phyloP scores from a whole-genome alignment of 2,329 filamentous ascomycete genomes.

The Sporothrix variecibatus region DNA sequence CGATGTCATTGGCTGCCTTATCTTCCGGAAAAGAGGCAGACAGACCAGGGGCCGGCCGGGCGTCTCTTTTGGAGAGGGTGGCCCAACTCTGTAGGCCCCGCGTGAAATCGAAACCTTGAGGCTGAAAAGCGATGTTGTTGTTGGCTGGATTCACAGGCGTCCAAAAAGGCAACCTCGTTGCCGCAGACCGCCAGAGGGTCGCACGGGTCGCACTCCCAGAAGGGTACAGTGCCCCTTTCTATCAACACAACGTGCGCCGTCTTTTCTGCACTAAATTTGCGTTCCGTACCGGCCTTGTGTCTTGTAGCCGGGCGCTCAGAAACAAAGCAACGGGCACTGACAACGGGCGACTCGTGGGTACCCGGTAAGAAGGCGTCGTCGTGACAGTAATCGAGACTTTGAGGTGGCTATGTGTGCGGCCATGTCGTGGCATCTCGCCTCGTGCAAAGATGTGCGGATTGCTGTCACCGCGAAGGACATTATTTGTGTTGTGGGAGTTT shows the following conservation, averaged over 20 bases:
- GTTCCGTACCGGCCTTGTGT: neutral
- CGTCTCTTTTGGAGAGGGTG: neutral
- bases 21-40: neutral
- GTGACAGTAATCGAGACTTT: neutral
- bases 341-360: neutral
- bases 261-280: neutral
- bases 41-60: neutral
- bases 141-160: constrained; percentile 13
- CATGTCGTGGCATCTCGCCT: neutral
- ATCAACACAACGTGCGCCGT: neutral
- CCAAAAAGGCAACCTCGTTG: neutral
- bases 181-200: constrained; percentile 12
- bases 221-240: neutral
- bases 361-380: neutral
- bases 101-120: constrained; percentile 1
- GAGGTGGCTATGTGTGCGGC: neutral
- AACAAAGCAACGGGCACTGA: neutral
- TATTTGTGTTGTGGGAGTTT: neutral
- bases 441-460: neutral
- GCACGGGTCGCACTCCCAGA: neutral
- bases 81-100: neutral
- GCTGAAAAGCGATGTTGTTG: neutral
- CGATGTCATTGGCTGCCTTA: constrained; percentile 2
- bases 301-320: neutral
- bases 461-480: neutral